Evolutionary conservation across 306 rosid species (phyloP).

Genomic region (Quercus alba): DNA sequence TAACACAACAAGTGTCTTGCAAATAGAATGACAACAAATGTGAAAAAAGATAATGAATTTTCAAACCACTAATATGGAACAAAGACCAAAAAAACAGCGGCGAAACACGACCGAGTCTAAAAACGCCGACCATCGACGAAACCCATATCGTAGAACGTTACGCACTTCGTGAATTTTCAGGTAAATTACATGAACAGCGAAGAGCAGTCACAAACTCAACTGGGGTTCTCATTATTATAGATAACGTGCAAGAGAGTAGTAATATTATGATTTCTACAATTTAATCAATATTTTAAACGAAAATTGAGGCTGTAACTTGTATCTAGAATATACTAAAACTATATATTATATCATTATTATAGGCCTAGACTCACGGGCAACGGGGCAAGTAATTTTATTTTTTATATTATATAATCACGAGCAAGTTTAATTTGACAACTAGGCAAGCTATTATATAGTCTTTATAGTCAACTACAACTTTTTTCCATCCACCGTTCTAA

Average conservation of each 20-base stretch:
- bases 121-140: not conserved
- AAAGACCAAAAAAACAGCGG: not conserved
- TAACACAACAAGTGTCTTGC: not conserved
- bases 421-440: no score
- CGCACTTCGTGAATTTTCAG: not conserved
- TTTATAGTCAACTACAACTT: no score
- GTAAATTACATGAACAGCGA: not conserved
- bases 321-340: no score
- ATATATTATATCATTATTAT: no score
- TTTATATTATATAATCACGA: no score
- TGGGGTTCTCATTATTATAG: not conserved
- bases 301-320: no score
- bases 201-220: not conserved
- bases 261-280: not conserved
- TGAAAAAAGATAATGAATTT: slow-evolving; percentile 21
- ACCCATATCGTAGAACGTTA: not conserved
- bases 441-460: no score
- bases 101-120: not conserved
- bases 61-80: not conserved
- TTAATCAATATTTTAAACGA: no score
- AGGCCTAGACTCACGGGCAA: no score
- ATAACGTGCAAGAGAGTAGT: not conserved
- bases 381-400: no score
- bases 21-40: not conserved
- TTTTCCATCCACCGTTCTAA: no score